Evolutionary conservation across 2,329 filamentous ascomycete species (phyloP), one percentile per base, ranked within the genome.

Genomic region (Fusarium sp.): DNA sequence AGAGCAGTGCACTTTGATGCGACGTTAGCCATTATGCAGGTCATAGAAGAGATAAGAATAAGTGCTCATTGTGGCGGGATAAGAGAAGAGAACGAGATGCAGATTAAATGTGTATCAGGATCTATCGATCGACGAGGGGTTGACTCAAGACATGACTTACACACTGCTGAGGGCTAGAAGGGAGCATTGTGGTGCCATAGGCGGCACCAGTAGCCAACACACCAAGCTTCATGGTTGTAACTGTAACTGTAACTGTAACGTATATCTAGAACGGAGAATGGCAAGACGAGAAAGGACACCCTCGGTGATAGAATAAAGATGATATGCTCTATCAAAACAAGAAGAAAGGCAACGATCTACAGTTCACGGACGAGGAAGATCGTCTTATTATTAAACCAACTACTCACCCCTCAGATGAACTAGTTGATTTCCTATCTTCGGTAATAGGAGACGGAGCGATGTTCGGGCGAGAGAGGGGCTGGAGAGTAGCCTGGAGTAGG

Each of bases 1-100:
- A 67, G 73, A 30, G 72, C 74, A 42, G 68, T 28, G 48, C 80
- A 82, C 81, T 82, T 55, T 15, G 52, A 34, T 20, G 42, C 26
- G 38, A 39, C 24, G 72, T 75, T 55, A 65, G 64, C 47, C 67
- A 72, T 75, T 18, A 22, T 62, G 11, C 22, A 34, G 12, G 36
- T 24, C 5, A 45, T 14, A 13, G 17, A 34, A 18, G 28, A 32
- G 22, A 57, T 30, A 45, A 32, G 28, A 26, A n/a, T 8, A 26
- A 32, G 13, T 17, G 13, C 24, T 38, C 18, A 28, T 24, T 45
- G n/a, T 22, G 47, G 15, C 34, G 18, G 22, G 26, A 28, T 24
- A 34, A 54, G 20, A 30, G 45, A 61, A 61, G 9, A 30, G 47
- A 61, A 38, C 10, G 14, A 34, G 32, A 24, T 64, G 20, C 26